Conservation (phyloP, 108 stramenopile species). For the Schizochytrium sp. region DNA sequence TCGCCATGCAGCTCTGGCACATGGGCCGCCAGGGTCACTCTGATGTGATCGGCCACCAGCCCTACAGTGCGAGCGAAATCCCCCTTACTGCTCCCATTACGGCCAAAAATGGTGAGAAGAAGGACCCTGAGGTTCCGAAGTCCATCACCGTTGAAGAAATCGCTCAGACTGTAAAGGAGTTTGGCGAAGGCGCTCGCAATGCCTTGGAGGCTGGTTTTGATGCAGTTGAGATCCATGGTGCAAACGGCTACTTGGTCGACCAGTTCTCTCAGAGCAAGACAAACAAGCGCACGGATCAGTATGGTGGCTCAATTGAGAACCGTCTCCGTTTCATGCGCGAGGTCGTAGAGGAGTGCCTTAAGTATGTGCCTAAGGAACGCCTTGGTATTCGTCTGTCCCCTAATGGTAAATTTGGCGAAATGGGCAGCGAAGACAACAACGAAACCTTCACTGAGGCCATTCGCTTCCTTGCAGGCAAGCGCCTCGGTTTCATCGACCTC, state of each 20-base stretch:
- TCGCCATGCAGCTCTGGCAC: conserved; percentile 81
- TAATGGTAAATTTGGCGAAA: conserved; percentile 79
- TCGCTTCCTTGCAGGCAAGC: conserved; percentile 71
- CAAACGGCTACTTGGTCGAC: conserved; percentile 80
- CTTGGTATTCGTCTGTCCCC: conserved; percentile 82
- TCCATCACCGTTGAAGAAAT: conserved; percentile 76
- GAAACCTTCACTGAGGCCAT: conserved; percentile 75
- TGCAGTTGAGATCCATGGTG: conserved; percentile 77
- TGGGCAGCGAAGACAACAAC: conserved; percentile 78
- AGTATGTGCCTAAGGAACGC: conserved; percentile 69
- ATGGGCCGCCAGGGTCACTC: conserved; percentile 79
- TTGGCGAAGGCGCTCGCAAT: conserved; percentile 65
- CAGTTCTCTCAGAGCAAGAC: conserved; percentile 72
- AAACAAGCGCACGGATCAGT: conserved; percentile 75
- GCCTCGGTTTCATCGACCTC: conserved; percentile 78
- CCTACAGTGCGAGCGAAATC: conserved; percentile 62
- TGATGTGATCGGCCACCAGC: conserved; percentile 68
- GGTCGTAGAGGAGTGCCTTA: conserved; percentile 61
- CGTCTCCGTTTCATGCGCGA: conserved; percentile 79
- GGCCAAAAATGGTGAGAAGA: conserved; percentile 62
- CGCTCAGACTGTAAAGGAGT: conserved; percentile 69
- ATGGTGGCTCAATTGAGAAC: conserved; percentile 79
- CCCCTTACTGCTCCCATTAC: conserved; percentile 7
- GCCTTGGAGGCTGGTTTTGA: conserved; percentile 78
- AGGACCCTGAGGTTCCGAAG: conserved; percentile 71